These are phyloP conservation scores for Lolium multiflorum DNA, from an alignment of 176 grass and related monocot genomes.

Conservation along the genomic window DNA sequence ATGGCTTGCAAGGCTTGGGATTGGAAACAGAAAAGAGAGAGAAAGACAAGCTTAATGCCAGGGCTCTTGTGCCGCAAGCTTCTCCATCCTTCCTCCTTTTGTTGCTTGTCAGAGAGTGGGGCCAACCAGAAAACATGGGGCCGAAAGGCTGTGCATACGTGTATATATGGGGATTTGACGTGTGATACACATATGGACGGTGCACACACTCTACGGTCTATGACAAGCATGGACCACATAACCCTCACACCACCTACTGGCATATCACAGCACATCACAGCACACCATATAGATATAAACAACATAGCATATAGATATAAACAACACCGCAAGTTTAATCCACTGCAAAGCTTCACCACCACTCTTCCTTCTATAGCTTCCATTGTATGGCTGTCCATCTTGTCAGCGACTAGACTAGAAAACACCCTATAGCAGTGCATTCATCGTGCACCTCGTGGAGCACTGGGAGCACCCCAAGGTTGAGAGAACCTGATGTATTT, in stretches of 20 bases:
- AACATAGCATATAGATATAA: background rate
- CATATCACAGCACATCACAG: background rate
- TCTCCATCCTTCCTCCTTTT: conserved; percentile 10
- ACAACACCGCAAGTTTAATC: background rate
- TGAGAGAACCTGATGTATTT: background rate
- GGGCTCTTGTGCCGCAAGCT: conserved; percentile 22
- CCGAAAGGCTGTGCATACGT: background rate
- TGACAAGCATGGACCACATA: conserved; percentile 17
- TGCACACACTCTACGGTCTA: background rate
- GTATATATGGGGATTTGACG: background rate
- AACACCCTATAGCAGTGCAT: background rate
- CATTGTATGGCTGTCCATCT: background rate
- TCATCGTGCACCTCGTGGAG: background rate
- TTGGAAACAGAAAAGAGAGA: conserved; percentile 31
- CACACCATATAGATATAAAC: background rate
- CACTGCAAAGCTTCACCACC: background rate
- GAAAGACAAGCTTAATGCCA: conserved; percentile 6
- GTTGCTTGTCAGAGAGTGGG: background rate
- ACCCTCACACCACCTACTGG: background rate
- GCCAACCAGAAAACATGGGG: conserved; percentile 12
- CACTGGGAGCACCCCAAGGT: background rate
- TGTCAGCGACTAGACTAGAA: background rate
- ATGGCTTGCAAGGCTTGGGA: conserved; percentile 30
- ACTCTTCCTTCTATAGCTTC: conserved; percentile 10
- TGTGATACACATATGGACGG: conserved; percentile 3